A percentile compares a stretch with the other conserved stretches of the same genome.
Evolutionary conservation across 345 rosid genomes (phyloP).

Genomic region (Streptanthus diversifolius): DNA sequence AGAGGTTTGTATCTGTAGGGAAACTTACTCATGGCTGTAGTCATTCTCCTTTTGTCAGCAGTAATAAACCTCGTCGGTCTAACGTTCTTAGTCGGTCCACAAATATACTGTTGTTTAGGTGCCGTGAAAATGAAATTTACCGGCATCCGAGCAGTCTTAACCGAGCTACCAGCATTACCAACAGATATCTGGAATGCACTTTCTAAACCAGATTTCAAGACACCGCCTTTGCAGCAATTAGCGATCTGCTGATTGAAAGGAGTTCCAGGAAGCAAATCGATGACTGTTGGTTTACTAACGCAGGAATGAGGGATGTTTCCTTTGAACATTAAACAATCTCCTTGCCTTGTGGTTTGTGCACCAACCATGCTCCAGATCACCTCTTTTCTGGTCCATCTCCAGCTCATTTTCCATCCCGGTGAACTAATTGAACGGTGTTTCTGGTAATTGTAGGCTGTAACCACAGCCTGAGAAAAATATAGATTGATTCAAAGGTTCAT

Average conservation of each 20-base stretch:
- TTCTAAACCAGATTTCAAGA: slow-evolving; percentile 45
- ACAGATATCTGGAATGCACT: slow-evolving; percentile 54
- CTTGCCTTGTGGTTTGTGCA: slow-evolving; percentile 48
- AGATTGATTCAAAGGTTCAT: background rate
- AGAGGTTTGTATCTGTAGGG: background rate
- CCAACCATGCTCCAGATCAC: slow-evolving; percentile 60
- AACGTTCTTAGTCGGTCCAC: slow-evolving; percentile 65
- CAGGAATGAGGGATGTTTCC: slow-evolving; percentile 50
- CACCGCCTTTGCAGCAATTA: slow-evolving; percentile 70
- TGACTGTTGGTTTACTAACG: slow-evolving; percentile 42
- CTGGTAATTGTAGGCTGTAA: slow-evolving; percentile 68
- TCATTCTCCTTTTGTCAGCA: slow-evolving; percentile 54
- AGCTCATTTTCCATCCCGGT: slow-evolving; percentile 64
- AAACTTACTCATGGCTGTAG: slow-evolving; percentile 72
- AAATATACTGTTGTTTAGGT: slow-evolving; percentile 71
- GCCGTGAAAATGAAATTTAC: slow-evolving; percentile 46
- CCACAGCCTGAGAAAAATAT: slow-evolving; percentile 52
- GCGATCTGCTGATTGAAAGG: slow-evolving; percentile 57
- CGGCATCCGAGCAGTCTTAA: slow-evolving; percentile 47
- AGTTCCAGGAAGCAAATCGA: slow-evolving; percentile 49
- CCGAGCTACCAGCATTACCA: slow-evolving; percentile 48
- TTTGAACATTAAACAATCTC: slow-evolving; percentile 60
- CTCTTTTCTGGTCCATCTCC: slow-evolving; percentile 66
- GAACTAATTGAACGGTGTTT: slow-evolving; percentile 59
- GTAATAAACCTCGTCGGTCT: slow-evolving; percentile 49